Evolutionary conservation across 306 rosid species (phyloP).

Genomic region (Ormosia semicastrata): DNA sequence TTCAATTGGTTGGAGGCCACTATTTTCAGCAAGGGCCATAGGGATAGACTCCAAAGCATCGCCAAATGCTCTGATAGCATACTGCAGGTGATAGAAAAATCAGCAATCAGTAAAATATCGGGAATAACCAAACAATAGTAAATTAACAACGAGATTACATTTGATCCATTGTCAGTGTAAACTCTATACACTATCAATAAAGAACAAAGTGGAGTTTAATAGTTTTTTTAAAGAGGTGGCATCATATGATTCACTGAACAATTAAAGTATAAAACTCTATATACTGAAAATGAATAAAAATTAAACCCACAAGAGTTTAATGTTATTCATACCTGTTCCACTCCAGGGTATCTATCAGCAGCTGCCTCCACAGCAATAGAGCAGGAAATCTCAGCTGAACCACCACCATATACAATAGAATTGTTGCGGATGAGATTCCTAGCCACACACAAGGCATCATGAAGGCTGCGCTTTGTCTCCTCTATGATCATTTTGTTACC

Average conservation of each 20-base stretch:
- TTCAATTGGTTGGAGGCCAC: constrained; percentile 97
- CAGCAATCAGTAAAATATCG: neutral
- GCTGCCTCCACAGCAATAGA: constrained; percentile 92
- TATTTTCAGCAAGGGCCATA: constrained; percentile 98
- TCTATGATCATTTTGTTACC: constrained; percentile 98
- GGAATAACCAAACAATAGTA: neutral
- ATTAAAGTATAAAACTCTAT: neutral
- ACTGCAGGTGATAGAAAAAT: constrained; percentile 50
- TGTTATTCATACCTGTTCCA: constrained; percentile 70
- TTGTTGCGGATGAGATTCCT: constrained; percentile 98
- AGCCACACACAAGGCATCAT: constrained; percentile 92
- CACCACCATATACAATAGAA: constrained; percentile 94
- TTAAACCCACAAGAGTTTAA: neutral
- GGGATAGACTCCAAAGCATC: constrained; percentile 90
- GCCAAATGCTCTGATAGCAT: constrained; percentile 93
- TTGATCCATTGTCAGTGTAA: neutral
- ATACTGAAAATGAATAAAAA: neutral
- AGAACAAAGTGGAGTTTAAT: neutral
- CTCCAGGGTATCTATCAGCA: constrained; percentile 89
- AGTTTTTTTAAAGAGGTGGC: neutral
- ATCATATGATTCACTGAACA: neutral
- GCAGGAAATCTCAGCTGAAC: constrained; percentile 88
- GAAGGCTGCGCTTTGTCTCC: constrained; percentile 97
- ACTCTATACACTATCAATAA: neutral
- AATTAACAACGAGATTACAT: neutral